Base-by-base conservation (phyloP, 768 basidiomycete species). In the Jaapia argillacea region DNA sequence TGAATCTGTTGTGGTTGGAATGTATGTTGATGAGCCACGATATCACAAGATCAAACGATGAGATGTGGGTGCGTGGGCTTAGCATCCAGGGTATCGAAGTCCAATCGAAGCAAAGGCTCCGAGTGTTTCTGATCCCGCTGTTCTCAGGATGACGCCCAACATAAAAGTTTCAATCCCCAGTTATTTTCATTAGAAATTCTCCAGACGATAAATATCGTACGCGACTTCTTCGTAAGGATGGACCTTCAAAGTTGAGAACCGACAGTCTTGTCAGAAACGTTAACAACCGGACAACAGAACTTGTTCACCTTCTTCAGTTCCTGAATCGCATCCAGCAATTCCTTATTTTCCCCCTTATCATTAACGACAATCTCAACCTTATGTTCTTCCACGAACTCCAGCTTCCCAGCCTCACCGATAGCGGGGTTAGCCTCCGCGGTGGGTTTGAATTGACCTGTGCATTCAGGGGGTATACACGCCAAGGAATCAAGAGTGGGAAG, bases 201-300 rank as follows among this genome's bases (percentile, higher is more conserved):
- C 69, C 2, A 72, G 54, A 36, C 62, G 67, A 54, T 75, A 73
- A 2, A 78, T 71, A 48, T 77, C 73, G 48, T 75, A 75, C 4
- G 70, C 74, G 39, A 76, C 71, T 53, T 75, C 70, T 56, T 77
- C 75, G 47, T 77, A 76, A 5, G 74, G 74, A 51, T 75, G 75
- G 3, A 68, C 62, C 74, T 77, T 47, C 14, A 26, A 27, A 18
- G 24, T 14, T 31, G 25, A 37, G 24, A 13, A 6, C 1, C 21
- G 20, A 26, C 3, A 40, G n/a, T 14, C 12, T 1, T 23, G 16
- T 13, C 13, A 24, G 21, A 44, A 44, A 20, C 37, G 46, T 24
- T 16, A 6, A 6, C 10, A 41, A 22, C 31, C 35, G 24, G 24
- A 35, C 40, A 40, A 23, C n/a, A 43, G 31, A 24, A 40, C 24